phyloP scores from a whole-genome alignment of 2,329 filamentous ascomycete species.

The Talaromyces sp. region DNA sequence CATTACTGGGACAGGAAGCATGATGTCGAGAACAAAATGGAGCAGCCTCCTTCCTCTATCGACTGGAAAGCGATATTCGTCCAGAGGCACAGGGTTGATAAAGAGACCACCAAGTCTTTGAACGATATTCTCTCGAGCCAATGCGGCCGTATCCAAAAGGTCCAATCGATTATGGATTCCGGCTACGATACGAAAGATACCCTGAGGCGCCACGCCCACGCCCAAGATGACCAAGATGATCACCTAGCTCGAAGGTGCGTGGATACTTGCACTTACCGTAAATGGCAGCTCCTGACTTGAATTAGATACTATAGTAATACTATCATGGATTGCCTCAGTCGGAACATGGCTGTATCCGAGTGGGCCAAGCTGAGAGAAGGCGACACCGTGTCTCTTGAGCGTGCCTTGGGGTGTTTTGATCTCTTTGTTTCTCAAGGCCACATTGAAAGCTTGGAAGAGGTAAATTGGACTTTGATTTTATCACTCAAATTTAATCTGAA shows the following conservation, averaged over 20 bases:
- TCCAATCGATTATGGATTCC: slow-evolving; percentile 64
- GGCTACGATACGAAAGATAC: slow-evolving; percentile 89
- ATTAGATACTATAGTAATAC: slow-evolving; percentile 68
- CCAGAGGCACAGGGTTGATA: slow-evolving; percentile 51
- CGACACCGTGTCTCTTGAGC: slow-evolving; percentile 59
- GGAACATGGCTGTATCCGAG: slow-evolving; percentile 69
- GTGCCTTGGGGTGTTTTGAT: slow-evolving; percentile 76
- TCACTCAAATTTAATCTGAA: background rate
- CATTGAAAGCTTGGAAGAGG: slow-evolving; percentile 68
- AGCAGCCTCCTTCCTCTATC: slow-evolving; percentile 49
- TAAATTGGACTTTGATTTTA: slow-evolving; percentile 28
- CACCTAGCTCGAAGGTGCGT: slow-evolving; percentile 64
- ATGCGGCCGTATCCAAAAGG: slow-evolving; percentile 62
- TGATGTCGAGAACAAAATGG: slow-evolving; percentile 54
- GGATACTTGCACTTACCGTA: slow-evolving; percentile 13
- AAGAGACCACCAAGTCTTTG: slow-evolving; percentile 50
- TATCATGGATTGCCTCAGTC: slow-evolving; percentile 73
- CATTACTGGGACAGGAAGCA: slow-evolving; percentile 69
- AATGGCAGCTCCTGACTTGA: background rate
- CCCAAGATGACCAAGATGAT: slow-evolving; percentile 60
- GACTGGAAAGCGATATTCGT: slow-evolving; percentile 72
- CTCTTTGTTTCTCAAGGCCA: slow-evolving; percentile 76
- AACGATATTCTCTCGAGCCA: slow-evolving; percentile 67
- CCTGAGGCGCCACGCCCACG: slow-evolving; percentile 61
- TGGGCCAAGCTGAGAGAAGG: slow-evolving; percentile 59